Base-by-base conservation (phyloP, 1,284 basidiomycete genomes). In the Trichosporon coremiiforme region DNA sequence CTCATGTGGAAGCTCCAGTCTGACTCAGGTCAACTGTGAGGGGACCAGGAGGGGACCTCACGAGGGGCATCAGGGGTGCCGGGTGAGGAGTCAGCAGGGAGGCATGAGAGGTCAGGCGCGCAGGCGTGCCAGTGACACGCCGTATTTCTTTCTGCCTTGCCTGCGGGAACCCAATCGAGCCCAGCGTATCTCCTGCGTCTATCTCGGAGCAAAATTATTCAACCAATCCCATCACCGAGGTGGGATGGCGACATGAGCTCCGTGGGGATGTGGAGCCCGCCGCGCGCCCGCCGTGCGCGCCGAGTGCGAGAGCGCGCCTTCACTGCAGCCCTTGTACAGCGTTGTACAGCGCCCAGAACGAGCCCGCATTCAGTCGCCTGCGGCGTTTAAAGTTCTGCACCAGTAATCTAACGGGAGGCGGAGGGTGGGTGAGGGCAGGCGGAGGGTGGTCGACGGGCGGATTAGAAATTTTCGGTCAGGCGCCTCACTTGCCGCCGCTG, bases 191-290 rank as follows among this genome's bases (percentile, higher is more conserved):
- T 35, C 33, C 33, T 35, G 9, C 33, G 33, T 10, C 41, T 20
- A 10, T 53, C 15, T 53, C 50, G 50, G 50, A 53, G 25, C 50
- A 53, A 53, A 25, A 25, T 53, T 53, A 9, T 8, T 53, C 50
- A 25, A 20, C 50, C 50, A 22, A 53, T 4, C 20, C 3, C 0
- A 22, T 9, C n/a, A 20, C 7, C 0, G 3, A 0, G 20, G 20
- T 7, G 4, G 6, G 9, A 53, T 53, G 50, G 50, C 50, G 50
- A 53, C 50, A 53, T 53, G 50, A 53, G 50, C 50, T 53, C 50
- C 50, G 50, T 53, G 50, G 50, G 50, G 50, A 17, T 53, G 50
- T 17, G 50, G 50, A 53, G 50, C 50, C 50, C 50, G 50, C 20
- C 12, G 20, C 10, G 8, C 50, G 50, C n/a, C n/a, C n/a, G n/a